Conservation (phyloP, 306 rosid genomes). For the Dryas octopetala region DNA sequence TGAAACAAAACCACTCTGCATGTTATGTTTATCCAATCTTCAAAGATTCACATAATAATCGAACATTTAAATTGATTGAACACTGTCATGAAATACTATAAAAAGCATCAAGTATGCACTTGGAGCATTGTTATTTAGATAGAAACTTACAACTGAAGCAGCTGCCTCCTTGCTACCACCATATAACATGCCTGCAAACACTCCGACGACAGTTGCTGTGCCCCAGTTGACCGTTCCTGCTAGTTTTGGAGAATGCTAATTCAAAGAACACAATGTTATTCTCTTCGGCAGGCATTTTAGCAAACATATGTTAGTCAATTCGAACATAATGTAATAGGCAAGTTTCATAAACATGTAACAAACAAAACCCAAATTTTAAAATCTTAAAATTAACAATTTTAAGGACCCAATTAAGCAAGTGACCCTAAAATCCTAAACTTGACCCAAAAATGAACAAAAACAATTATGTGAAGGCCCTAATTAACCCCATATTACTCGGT, state of each 20-base stretch:
- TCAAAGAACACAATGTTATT: slow-evolving; percentile 20
- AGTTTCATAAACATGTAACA: neutral
- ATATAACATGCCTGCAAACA: slow-evolving; percentile 90
- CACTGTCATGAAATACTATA: neutral
- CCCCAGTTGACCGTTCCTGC: slow-evolving; percentile 87
- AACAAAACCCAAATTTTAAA: neutral
- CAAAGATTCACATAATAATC: neutral
- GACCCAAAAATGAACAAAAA: neutral
- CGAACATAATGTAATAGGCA: neutral
- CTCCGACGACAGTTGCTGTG: slow-evolving; percentile 76
- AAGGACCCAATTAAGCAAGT: neutral
- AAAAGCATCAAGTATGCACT: neutral
- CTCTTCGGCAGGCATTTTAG: neutral
- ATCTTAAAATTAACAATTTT: neutral
- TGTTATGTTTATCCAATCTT: neutral
- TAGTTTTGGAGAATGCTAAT: slow-evolving; percentile 56
- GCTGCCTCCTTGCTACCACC: slow-evolving; percentile 98
- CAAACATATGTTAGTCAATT: slow-evolving; percentile 16
- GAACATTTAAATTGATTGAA: neutral
- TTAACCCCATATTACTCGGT: neutral
- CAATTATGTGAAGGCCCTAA: neutral
- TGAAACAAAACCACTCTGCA: neutral
- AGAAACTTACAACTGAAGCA: slow-evolving; percentile 81
- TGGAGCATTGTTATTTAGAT: slow-evolving; percentile 11
- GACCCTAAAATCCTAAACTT: slow-evolving; percentile 1